Evolutionary conservation across 1,139 yeast species (phyloP), one percentile per base, ranked within the genome.

Genomic region (Geotrichum reessii): DNA sequence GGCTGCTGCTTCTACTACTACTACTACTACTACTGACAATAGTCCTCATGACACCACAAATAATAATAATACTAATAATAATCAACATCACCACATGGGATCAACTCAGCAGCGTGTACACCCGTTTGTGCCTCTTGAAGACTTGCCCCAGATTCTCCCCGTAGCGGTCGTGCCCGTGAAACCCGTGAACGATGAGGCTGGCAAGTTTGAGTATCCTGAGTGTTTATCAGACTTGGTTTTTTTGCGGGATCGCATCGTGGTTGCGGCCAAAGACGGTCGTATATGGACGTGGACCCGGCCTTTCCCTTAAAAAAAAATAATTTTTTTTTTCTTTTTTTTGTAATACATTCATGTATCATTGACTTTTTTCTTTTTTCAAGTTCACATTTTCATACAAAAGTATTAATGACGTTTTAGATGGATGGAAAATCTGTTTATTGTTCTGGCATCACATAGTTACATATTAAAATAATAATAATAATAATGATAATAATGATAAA

Each of bases 271-370:
- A 24, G 62, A 59, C 46, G 62, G 62, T 1, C 40, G 58, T 3
- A 24, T 59, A 14, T 59, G 62, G 62, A 54, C 57, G 7, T 59
- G 62, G 62, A 40, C 24, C 25, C 37, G 62, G 37, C 58, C 58
- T 5, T 12, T 1, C n/a, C n/a, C 25, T 7, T 12, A 44, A n/a
- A n/a, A n/a, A n/a, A n/a, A n/a, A n/a, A n/a, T n/a, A n/a, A n/a
- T n/a, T n/a, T n/a, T n/a, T n/a, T n/a, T n/a, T n/a, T n/a, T n/a
- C n/a, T n/a, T n/a, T n/a, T n/a, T n/a, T n/a, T n/a, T n/a, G n/a
- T n/a, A n/a, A n/a, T n/a, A n/a, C n/a, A n/a, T n/a, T n/a, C n/a
- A n/a, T n/a, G n/a, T n/a, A n/a, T n/a, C n/a, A n/a, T 37, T 37
- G 40, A 19, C 1, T 28, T 8, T 31, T 28, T 11, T 48, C 31